Conservation (phyloP, 163 green algal genomes). For the Chlorella variabilis region DNA sequence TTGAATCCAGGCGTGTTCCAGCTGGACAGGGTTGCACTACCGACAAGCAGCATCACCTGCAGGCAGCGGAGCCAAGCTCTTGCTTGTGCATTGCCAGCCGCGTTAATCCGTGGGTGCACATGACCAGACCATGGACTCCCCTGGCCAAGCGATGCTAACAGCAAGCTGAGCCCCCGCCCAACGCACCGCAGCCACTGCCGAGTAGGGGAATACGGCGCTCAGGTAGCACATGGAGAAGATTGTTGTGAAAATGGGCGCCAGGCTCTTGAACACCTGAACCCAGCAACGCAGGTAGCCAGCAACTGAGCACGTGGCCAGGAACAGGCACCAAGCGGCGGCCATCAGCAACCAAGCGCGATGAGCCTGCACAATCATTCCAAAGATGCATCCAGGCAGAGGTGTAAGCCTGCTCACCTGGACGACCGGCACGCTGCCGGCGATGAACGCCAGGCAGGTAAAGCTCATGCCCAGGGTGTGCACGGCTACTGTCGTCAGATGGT, state of each 20-base stretch:
- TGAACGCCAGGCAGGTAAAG: conserved; percentile 6
- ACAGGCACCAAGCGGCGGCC: neutral
- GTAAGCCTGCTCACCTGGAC: neutral
- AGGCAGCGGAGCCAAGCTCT: neutral
- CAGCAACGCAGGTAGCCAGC: neutral
- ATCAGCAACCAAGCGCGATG: too few species aligned
- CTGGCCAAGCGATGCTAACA: too few species aligned
- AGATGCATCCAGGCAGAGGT: too few species aligned
- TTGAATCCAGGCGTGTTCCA: conserved; percentile 5
- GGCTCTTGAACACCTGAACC: conserved; percentile 4
- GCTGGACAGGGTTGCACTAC: neutral
- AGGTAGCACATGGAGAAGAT: conserved; percentile 2
- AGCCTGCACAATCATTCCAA: too few species aligned
- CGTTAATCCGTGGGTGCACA: too few species aligned
- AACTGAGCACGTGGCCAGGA: neutral
- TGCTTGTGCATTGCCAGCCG: too few species aligned
- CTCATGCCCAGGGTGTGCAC: neutral
- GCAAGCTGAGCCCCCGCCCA: too few species aligned
- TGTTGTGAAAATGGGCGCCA: conserved; percentile 5
- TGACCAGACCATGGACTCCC: too few species aligned
- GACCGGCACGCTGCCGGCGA: neutral
- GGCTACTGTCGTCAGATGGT: neutral
- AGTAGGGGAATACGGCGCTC: neutral
- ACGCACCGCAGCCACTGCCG: neutral
- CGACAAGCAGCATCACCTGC: neutral